Base-by-base conservation (phyloP, 2,329 filamentous ascomycete genomes). In the Pyricularia pennisetigena region DNA sequence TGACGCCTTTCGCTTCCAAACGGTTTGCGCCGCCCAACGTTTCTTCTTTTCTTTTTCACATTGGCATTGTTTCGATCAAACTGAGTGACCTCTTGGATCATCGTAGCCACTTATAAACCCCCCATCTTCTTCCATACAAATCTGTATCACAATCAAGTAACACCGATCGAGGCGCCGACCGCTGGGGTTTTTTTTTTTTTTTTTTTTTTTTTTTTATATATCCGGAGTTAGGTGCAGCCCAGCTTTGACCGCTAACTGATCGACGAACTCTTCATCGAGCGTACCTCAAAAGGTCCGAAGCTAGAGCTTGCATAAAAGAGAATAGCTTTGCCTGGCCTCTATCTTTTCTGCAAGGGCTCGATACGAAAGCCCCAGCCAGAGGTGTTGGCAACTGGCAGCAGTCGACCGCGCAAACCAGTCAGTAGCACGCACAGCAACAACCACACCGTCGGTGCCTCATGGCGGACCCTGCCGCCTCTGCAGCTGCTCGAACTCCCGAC, bases 401-500 rank as follows among this genome's bases (percentile, higher is more conserved):
- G 23, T n/a, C 57, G 57, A 26, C 57, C 26, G 24, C 57, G 57
- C n/a, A 61, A 61, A 24, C 16, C 57, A 61, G n/a, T 61, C 57
- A 24, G 57, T 24, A 61, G 24, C 23, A 61, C 57, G 24, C 23
- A 61, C 57, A 65, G 66, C 26, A 41, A 49, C 29, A 59, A 68
- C 32, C 66, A 61, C 23, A 20, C 41, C 62, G 24, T 54, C 69
- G 68, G 66, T 68, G 68, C 74, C 72, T 69, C 49, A 57, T 72
- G 71, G 71, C 70, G 68, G 64, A 69, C 70, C 69, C 67, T 59
- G 70, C 70, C 24, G 65, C 69, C 1, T n/a, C 72, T 8, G 35
- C 70, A 26, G 65, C 68, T 35, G 71, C 69, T 64, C 72, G 75
- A 67, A 79, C 77, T 69, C 75, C 79, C 66, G 79, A 79, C 70